phyloP scores from a whole-genome alignment of 2,329 filamentous ascomycete species.

The Neofusicoccum laricinum region DNA sequence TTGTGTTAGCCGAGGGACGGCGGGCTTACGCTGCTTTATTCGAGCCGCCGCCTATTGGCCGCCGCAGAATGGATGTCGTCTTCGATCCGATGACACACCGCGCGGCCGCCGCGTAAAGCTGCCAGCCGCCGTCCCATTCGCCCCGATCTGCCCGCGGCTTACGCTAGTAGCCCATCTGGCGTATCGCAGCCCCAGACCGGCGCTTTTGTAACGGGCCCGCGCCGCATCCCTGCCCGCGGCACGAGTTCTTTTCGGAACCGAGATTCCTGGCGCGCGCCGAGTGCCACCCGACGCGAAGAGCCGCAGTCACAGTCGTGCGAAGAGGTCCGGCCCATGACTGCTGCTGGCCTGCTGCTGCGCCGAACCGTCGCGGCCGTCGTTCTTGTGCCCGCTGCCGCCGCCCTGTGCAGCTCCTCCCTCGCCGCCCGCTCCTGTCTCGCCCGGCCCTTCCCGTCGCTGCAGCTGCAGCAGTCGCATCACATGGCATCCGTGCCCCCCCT shows the following conservation, averaged over 20 bases:
- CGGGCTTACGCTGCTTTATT: conserved; percentile 6
- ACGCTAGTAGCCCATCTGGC: neutral
- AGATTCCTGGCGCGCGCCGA: neutral
- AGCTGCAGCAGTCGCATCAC: neutral
- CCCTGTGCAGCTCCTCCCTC: neutral
- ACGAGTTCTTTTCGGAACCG: conserved; percentile 17
- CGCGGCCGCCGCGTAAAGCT: neutral
- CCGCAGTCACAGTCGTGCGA: neutral
- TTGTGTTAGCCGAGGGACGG: conserved; percentile 8
- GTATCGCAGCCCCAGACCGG: neutral
- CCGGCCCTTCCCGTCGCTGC: neutral
- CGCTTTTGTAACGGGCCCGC: neutral
- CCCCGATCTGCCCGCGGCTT: neutral
- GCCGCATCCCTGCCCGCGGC: neutral
- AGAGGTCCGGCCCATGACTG: neutral
- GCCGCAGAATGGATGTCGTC: neutral
- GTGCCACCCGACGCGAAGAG: neutral
- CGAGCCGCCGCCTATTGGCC: conserved; percentile 4
- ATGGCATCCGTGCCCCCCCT: conserved; percentile 21
- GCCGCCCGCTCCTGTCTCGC: neutral
- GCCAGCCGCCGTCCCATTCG: neutral
- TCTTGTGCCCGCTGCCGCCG: neutral
- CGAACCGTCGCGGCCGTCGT: neutral
- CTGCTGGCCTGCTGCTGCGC: neutral
- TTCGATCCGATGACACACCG: conserved; percentile 1